A percentile compares a stretch with the other conserved stretches of the same genome.
phyloP scores from a whole-genome alignment of 2,329 filamentous ascomycete species.

The Berkeleyomyces basicola region DNA sequence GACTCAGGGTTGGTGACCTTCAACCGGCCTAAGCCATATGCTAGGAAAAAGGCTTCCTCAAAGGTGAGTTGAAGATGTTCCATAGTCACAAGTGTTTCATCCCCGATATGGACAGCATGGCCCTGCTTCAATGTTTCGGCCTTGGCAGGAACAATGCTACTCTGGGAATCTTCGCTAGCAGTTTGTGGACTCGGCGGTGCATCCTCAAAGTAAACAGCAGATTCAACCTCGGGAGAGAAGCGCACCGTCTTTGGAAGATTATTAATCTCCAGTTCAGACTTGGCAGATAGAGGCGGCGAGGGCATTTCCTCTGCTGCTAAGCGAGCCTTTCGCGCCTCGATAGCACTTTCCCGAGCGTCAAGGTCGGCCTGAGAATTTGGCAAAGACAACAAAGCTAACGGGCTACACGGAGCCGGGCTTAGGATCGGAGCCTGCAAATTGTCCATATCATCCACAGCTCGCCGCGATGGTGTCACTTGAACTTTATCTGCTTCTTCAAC shows the following conservation, averaged over 20 bases:
- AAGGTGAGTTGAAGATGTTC: constrained; percentile 86
- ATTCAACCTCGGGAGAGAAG: constrained; percentile 51
- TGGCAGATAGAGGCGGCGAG: constrained; percentile 1
- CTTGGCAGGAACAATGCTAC: constrained; percentile 9
- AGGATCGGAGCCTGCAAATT: background rate
- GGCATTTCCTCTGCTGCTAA: background rate
- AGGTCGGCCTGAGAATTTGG: constrained; percentile 8
- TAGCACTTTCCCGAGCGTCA: background rate
- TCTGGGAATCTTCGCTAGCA: background rate
- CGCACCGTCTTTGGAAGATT: constrained; percentile 48
- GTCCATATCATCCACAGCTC: background rate
- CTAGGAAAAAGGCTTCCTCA: constrained; percentile 84
- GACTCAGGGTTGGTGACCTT: constrained; percentile 38
- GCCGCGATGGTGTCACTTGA: background rate
- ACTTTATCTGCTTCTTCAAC: background rate
- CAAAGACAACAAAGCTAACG: background rate
- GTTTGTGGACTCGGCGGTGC: constrained; percentile 33
- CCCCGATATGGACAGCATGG: background rate
- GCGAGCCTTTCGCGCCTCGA: background rate
- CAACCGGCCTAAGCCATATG: constrained; percentile 63
- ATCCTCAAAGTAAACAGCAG: constrained; percentile 38
- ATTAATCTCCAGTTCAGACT: background rate
- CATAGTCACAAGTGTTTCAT: constrained; percentile 27
- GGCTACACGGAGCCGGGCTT: constrained; percentile 3
- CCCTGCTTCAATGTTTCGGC: constrained; percentile 13